Percentiles rank a stretch among this genome's conserved stretches.
Conservation (phyloP, 805 yeast genomes). For the Cyberlindnera misumaiensis region DNA sequence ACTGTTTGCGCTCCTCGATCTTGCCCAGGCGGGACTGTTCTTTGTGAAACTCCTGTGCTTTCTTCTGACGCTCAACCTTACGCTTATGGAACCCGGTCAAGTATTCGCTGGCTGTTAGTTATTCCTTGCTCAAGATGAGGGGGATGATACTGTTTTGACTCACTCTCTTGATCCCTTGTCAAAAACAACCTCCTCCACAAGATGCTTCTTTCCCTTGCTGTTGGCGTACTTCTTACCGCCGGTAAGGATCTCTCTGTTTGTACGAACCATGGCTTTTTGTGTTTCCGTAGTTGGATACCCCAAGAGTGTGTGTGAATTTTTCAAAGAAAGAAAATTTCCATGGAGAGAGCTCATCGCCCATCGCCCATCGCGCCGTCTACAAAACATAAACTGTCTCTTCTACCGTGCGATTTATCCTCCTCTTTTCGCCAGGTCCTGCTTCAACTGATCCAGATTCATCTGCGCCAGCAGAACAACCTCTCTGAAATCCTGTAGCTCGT, state of each 20-base stretch:
- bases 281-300: too few species aligned
- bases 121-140: too few species aligned
- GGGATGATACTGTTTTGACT: too few species aligned
- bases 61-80: conserved; percentile 79
- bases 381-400: too few species aligned
- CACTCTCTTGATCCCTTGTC: conserved; percentile 65
- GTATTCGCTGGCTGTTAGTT: conserved; percentile 42
- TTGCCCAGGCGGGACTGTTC: conserved; percentile 71
- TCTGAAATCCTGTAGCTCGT: conserved; percentile 18
- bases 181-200: conserved; percentile 80
- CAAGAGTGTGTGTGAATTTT: not conserved
- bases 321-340: not conserved
- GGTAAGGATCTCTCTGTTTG: conserved; percentile 80
- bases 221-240: conserved; percentile 78
- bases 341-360: too few species aligned
- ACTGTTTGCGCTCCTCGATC: conserved; percentile 66
- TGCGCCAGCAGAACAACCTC: conserved; percentile 21
- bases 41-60: conserved; percentile 67
- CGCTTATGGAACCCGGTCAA: conserved; percentile 95
- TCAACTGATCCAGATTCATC: conserved; percentile 10
- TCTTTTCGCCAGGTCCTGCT: not conserved
- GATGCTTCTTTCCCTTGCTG: conserved; percentile 55
- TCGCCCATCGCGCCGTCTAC: too few species aligned
- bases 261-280: conserved; percentile 13
- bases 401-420: too few species aligned